Evolutionary conservation across 768 basidiomycete species (phyloP).

Genomic region (Mycena kentingensis): DNA sequence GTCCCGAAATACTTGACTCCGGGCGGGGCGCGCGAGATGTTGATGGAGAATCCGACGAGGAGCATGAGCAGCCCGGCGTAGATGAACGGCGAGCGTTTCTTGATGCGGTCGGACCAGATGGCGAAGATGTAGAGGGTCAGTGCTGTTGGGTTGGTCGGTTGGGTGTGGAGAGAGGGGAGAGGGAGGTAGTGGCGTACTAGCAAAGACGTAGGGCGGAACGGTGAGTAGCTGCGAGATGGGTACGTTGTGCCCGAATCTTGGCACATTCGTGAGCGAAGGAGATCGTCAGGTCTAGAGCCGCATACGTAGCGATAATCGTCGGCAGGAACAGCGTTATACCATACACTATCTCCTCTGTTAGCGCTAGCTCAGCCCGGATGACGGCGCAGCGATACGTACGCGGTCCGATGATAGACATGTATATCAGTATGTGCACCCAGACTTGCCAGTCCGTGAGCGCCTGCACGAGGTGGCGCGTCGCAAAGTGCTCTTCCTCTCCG

Average conservation of each 20-base stretch:
- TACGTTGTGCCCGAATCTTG: conserved; percentile 59
- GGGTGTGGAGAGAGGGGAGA: background rate
- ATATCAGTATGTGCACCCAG: conserved; percentile 59
- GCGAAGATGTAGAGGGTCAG: conserved; percentile 52
- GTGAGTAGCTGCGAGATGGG: conserved; percentile 66
- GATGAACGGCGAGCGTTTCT: conserved; percentile 63
- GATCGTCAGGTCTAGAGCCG: background rate
- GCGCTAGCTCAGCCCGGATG: background rate
- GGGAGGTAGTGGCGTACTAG: conserved; percentile 44
- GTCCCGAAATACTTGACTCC: conserved; percentile 72
- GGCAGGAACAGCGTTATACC: conserved; percentile 55
- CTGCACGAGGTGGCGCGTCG: conserved; percentile 51
- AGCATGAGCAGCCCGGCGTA: conserved; percentile 48
- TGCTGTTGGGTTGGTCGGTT: conserved; percentile 36
- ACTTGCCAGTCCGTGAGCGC: conserved; percentile 68
- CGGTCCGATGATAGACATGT: conserved; percentile 60
- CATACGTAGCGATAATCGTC: conserved; percentile 61
- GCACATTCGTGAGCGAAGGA: background rate
- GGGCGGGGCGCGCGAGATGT: conserved; percentile 45
- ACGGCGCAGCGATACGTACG: conserved; percentile 41
- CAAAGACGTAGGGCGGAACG: conserved; percentile 66
- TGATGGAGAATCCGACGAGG: conserved; percentile 62
- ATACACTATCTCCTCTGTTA: conserved; percentile 7
- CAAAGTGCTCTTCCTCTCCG: conserved; percentile 63
- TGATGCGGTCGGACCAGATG: conserved; percentile 57